Conservation (phyloP, 2,329 filamentous ascomycete species). For the Apiospora rasikravindrae region DNA sequence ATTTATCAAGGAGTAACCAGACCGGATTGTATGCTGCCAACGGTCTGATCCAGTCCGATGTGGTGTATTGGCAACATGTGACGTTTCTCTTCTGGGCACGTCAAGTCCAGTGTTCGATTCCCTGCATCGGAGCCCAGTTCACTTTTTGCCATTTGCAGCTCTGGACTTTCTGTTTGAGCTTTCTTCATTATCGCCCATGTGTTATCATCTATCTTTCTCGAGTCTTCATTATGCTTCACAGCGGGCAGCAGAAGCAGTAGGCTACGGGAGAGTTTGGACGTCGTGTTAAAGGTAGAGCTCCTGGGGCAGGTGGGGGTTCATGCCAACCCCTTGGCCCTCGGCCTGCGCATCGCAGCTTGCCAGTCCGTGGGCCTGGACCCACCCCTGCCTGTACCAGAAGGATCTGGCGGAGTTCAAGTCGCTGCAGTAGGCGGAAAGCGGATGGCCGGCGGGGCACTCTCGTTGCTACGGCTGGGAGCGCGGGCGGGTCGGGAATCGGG, state of each 20-base stretch:
- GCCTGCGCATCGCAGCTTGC: constrained; percentile 26
- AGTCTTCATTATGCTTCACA: too few species aligned
- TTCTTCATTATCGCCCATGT: not conserved
- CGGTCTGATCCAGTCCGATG: too few species aligned
- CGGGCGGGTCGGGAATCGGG: constrained; percentile 31
- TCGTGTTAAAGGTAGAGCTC: constrained; percentile 21
- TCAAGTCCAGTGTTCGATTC: too few species aligned
- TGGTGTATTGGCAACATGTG: too few species aligned
- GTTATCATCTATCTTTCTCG: too few species aligned
- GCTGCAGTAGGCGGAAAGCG: constrained; percentile 30
- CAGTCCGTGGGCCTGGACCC: constrained; percentile 21
- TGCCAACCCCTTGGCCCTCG: constrained; percentile 27
- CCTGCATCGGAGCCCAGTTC: too few species aligned
- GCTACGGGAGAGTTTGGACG: constrained; percentile 21
- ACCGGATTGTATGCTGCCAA: too few species aligned
- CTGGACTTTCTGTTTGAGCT: too few species aligned
- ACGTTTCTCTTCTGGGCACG: too few species aligned
- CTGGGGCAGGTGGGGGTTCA: constrained; percentile 23
- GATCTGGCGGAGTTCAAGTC: constrained; percentile 26
- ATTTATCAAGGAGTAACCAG: too few species aligned
- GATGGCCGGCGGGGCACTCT: constrained; percentile 32
- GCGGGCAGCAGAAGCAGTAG: not conserved
- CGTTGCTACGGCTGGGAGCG: constrained; percentile 27
- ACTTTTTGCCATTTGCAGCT: too few species aligned
- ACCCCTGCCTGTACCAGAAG: constrained; percentile 18